Evolutionary conservation across 192 early-diverging fungal genomes (phyloP).

Genomic region (Backusella mclennaniae): DNA sequence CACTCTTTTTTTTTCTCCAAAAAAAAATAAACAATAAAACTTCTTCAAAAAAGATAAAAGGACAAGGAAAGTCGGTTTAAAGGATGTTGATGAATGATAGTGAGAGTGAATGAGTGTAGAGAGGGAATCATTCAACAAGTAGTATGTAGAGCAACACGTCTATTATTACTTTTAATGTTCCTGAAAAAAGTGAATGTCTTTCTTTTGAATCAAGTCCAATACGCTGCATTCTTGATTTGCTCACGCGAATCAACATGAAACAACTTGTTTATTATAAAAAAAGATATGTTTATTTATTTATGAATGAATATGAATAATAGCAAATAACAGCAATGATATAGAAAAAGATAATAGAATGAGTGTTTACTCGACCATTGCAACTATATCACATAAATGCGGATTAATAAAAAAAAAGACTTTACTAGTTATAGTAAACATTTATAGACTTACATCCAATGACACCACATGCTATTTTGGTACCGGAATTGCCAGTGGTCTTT

Average conservation of each 20-base stretch:
- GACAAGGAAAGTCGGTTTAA: background rate
- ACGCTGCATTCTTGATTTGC: background rate
- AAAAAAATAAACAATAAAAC: background rate
- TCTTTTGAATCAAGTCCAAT: slow-evolving; percentile 5
- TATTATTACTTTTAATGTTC: background rate
- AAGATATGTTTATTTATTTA: background rate
- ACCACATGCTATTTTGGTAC: slow-evolving; percentile 79
- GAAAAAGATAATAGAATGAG: background rate
- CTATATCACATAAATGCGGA: background rate
- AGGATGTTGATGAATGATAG: background rate
- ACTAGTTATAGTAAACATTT: background rate
- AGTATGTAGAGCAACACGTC: background rate
- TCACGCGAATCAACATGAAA: background rate
- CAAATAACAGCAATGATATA: background rate
- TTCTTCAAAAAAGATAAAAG: background rate
- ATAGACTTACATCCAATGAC: slow-evolving; percentile 62
- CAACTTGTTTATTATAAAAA: background rate
- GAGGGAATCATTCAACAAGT: background rate
- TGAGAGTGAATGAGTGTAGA: background rate
- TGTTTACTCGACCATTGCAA: background rate
- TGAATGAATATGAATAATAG: background rate
- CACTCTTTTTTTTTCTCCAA: background rate
- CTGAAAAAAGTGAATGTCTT: background rate
- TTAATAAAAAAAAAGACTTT: background rate
- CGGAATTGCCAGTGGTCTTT: slow-evolving; percentile 78